Percentiles rank a stretch among this genome's conserved stretches.
These are phyloP conservation scores for Stephania yunnanensis DNA, from an alignment of 164 flowering plant species.

Conservation along the genomic window DNA sequence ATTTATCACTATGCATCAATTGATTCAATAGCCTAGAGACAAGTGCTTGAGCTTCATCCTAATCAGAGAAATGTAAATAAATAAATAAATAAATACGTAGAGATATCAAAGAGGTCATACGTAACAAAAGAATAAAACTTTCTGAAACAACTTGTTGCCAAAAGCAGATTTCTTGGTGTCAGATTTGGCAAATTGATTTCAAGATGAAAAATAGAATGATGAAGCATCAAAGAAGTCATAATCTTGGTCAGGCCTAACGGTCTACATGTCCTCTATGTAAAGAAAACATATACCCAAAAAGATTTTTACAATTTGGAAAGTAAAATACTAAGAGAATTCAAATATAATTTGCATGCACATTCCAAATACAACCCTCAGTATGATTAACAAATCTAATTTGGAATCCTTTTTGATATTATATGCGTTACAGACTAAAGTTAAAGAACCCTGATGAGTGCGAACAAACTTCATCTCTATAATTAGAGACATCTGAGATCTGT, in stretches of 20 bases:
- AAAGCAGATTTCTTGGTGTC: not conserved
- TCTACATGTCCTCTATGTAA: too few relatives aligned
- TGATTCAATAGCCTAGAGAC: slow-evolving; percentile 69
- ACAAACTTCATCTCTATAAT: not conserved
- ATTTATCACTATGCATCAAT: slow-evolving; percentile 89
- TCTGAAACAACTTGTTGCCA: not conserved
- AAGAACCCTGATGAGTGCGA: too few relatives aligned
- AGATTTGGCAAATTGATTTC: not conserved
- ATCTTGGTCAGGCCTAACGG: too few relatives aligned
- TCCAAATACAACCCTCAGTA: too few relatives aligned
- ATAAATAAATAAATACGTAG: not conserved
- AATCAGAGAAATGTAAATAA: slow-evolving; percentile 14
- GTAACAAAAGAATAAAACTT: not conserved
- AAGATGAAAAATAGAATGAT: not conserved
- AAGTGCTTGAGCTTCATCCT: slow-evolving; percentile 85
- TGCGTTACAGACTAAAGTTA: too few relatives aligned
- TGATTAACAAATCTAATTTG: too few relatives aligned
- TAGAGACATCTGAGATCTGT: not conserved
- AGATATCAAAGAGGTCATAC: not conserved
- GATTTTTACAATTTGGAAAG: too few relatives aligned
- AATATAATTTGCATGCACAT: too few relatives aligned
- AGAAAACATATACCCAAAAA: too few relatives aligned
- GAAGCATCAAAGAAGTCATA: not conserved
- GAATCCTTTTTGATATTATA: too few relatives aligned
- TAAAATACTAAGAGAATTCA: too few relatives aligned